Percentiles rank a stretch among this genome's conserved stretches.
Evolutionary conservation across 345 rosid species (phyloP).

Genomic region (Durio zibethinus): DNA sequence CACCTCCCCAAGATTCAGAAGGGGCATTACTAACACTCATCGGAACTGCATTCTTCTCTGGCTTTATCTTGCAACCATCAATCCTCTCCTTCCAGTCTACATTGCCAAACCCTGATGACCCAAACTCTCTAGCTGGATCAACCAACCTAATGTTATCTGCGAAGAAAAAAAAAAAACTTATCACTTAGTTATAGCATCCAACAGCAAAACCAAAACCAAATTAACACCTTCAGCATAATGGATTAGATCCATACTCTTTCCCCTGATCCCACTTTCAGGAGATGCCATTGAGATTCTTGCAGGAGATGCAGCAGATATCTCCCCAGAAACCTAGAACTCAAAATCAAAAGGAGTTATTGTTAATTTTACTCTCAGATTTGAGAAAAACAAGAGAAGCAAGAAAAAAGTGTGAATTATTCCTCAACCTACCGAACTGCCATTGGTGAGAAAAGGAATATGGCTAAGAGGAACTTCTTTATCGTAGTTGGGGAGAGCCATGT

Average conservation of each 20-base stretch:
- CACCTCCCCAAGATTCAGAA: conserved; percentile 31
- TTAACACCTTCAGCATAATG: not conserved
- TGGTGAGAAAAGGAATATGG: conserved; percentile 2
- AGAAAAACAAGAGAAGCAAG: not conserved
- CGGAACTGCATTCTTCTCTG: conserved; percentile 22
- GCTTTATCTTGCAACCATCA: conserved; percentile 43
- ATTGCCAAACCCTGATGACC: conserved; percentile 39
- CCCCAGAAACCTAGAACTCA: conserved; percentile 14
- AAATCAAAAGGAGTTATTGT: not conserved
- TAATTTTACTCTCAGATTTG: not conserved
- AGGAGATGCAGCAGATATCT: conserved; percentile 13
- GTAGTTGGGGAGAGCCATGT: not conserved
- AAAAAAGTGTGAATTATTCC: not conserved
- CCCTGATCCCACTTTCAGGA: conserved; percentile 12
- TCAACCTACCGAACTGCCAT: conserved; percentile 5
- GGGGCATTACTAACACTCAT: conserved; percentile 18
- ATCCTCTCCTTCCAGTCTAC: conserved; percentile 59
- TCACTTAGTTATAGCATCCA: not conserved
- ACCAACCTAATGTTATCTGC: not conserved
- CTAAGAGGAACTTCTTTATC: conserved; percentile 11
- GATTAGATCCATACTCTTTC: conserved; percentile 10
- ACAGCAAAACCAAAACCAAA: not conserved
- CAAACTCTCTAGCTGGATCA: conserved; percentile 12
- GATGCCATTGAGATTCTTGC: conserved; percentile 13
- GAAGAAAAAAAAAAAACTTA: not conserved